Evolutionary conservation across 345 rosid genomes (phyloP).

Genomic region (Viola odorata): DNA sequence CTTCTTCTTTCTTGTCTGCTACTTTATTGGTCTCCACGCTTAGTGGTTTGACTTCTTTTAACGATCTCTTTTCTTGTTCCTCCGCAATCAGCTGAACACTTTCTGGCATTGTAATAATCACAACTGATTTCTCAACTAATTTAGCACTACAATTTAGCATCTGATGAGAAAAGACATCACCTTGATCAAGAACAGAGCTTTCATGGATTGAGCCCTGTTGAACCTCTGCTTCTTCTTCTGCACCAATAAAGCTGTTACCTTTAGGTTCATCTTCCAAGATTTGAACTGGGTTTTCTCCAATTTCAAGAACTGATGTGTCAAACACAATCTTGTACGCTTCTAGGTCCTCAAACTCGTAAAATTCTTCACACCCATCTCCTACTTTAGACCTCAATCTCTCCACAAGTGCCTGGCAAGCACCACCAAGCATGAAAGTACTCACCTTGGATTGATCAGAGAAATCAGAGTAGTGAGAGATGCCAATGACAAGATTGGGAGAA

Average conservation of each 20-base stretch:
- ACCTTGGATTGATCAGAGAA: constrained; percentile 30
- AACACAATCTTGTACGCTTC: constrained; percentile 67
- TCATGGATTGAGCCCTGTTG: constrained; percentile 25
- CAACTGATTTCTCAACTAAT: not conserved
- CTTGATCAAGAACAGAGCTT: not conserved
- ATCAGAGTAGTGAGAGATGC: constrained; percentile 10
- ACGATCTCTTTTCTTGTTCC: constrained; percentile 31
- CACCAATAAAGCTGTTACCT: constrained; percentile 6
- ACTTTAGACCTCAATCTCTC: constrained; percentile 37
- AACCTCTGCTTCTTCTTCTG: constrained; percentile 8
- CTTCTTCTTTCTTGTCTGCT: constrained; percentile 25
- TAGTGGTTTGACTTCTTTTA: constrained; percentile 43
- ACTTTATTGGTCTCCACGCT: constrained; percentile 40
- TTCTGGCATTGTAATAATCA: constrained; percentile 1
- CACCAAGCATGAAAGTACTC: constrained; percentile 24
- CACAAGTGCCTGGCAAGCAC: constrained; percentile 33
- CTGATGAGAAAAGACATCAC: not conserved
- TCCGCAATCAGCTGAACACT: constrained; percentile 13
- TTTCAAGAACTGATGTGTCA: constrained; percentile 34
- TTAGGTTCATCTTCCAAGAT: constrained; percentile 18
- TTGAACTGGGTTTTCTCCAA: constrained; percentile 13
- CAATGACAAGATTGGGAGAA: constrained; percentile 25
- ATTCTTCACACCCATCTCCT: constrained; percentile 26
- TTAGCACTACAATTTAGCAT: not conserved
- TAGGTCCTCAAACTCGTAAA: constrained; percentile 34